These are phyloP conservation scores for Stereocaulon alpinum DNA, from an alignment of 495 filamentous ascomycete genomes.

Conservation along the genomic window DNA sequence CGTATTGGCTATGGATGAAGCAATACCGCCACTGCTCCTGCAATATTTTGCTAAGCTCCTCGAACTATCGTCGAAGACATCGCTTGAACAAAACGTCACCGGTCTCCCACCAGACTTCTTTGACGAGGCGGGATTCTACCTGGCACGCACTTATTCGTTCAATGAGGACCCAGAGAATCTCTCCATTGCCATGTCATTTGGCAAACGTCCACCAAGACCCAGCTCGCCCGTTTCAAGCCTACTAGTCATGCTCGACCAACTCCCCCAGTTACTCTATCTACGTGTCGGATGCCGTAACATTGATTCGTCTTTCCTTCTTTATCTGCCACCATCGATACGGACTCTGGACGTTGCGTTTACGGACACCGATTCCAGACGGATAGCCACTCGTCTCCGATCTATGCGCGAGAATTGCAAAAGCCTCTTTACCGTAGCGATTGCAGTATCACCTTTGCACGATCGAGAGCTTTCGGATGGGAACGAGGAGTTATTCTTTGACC, in stretches of 20 bases:
- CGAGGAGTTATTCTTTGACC: constrained; percentile 9
- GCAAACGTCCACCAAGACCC: not conserved
- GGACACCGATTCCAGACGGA: constrained; percentile 12
- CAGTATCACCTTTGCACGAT: constrained; percentile 19
- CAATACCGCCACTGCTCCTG: constrained; percentile 15
- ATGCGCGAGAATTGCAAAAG: constrained; percentile 15
- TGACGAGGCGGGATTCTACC: constrained; percentile 5
- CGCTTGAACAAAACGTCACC: constrained; percentile 18
- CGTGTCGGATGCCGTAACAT: constrained; percentile 16
- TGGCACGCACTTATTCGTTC: constrained; percentile 13
- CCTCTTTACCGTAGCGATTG: constrained; percentile 20
- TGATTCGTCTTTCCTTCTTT: constrained; percentile 15
- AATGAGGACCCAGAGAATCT: constrained; percentile 14
- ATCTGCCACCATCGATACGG: constrained; percentile 12
- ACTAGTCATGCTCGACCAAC: constrained; percentile 10
- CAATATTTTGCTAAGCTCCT: constrained; percentile 4
- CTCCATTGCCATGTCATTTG: constrained; percentile 8
- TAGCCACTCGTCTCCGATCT: constrained; percentile 11
- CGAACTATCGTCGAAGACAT: constrained; percentile 1
- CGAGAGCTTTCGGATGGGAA: constrained; percentile 2
- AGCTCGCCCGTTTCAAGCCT: constrained; percentile 1
- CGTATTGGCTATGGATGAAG: constrained; percentile 17
- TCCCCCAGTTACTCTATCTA: constrained; percentile 19
- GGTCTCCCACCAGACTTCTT: constrained; percentile 16
- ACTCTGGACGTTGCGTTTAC: constrained; percentile 20